Base-by-base conservation (phyloP, 2,329 filamentous ascomycete genomes). In the Truncatella angustata region DNA sequence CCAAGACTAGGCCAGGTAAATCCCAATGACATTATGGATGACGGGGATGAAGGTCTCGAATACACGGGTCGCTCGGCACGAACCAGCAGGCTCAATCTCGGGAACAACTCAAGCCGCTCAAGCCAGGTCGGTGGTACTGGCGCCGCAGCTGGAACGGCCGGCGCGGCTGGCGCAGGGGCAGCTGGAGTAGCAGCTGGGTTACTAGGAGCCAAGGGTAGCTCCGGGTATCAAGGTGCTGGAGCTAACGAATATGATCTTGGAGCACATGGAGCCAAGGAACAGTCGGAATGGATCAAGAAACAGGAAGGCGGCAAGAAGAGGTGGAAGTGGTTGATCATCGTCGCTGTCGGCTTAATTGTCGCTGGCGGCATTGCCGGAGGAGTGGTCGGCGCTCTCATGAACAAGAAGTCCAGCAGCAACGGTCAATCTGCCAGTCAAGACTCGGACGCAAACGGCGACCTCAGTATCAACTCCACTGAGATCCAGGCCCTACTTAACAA, bases 401-500 rank as follows among this genome's bases (percentile, higher is more conserved):
- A 76, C n/a, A 80, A 75, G 56, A 76, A 76, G 46, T 58, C 65
- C 40, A 61, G 66, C 58, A 57, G 61, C 51, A 61, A 69, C 46
- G 74, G 72, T 10, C 64, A 77, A 43, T 80, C 82, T 1, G 84
- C 87, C 0, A 68, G 70, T 4, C 73, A 80, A n/a, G 88, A 93
- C 64, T 65, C 71, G 0, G 66, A 73, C 11, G 70, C 76, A 51
- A 89, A 89, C 60, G 85, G 87, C 37, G 88, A 93, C 57, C 80
- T 96, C 5, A 73, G 78, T 68, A 85, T 86, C 67, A 74, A 93
- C 68, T 95, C 90, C 7, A 60, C 73, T 1, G 88, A 96, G 70
- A 95, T 97, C 72, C 80, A 95, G 73, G 77, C 78, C 3, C 77
- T 97, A 12, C 77, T 97, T 76, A 86, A 88, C 73, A 96, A 96